Conservation (phyloP, 1,284 basidiomycete genomes). For the Cutaneotrichosporon cutaneum region DNA sequence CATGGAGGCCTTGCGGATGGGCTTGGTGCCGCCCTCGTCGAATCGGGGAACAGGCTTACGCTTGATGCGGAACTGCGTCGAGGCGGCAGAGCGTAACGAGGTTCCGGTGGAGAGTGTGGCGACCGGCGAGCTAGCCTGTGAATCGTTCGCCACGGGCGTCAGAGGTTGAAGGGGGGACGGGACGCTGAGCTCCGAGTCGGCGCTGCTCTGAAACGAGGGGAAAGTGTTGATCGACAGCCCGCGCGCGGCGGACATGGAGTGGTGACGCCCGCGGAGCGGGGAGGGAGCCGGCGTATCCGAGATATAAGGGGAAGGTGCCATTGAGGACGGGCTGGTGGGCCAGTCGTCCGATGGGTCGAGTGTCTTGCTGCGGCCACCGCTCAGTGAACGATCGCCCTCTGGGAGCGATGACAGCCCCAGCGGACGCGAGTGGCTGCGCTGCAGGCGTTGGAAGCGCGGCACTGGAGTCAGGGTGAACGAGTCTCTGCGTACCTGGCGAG, state of each 20-base stretch:
- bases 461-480: neutral
- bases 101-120: neutral
- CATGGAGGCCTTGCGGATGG: neutral
- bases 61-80: constrained; percentile 18
- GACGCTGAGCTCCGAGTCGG: neutral
- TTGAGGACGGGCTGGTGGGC: neutral
- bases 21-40: neutral
- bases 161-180: neutral
- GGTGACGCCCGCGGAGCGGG: constrained; percentile 1
- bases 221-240: neutral
- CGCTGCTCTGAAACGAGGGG: constrained; percentile 3
- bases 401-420: neutral
- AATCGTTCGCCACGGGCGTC: neutral
- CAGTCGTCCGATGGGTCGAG: neutral
- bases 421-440: neutral
- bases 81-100: constrained; percentile 2
- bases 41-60: constrained; percentile 19
- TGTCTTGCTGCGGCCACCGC: neutral
- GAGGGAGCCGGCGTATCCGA: neutral
- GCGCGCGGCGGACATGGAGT: constrained; percentile 7
- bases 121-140: neutral
- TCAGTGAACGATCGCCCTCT: neutral
- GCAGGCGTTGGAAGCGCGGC: neutral
- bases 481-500: neutral
- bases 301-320: neutral